These are phyloP conservation scores for Cystofilobasidium bisporidii DNA, from an alignment of 768 basidiomycete genomes.

Conservation along the genomic window DNA sequence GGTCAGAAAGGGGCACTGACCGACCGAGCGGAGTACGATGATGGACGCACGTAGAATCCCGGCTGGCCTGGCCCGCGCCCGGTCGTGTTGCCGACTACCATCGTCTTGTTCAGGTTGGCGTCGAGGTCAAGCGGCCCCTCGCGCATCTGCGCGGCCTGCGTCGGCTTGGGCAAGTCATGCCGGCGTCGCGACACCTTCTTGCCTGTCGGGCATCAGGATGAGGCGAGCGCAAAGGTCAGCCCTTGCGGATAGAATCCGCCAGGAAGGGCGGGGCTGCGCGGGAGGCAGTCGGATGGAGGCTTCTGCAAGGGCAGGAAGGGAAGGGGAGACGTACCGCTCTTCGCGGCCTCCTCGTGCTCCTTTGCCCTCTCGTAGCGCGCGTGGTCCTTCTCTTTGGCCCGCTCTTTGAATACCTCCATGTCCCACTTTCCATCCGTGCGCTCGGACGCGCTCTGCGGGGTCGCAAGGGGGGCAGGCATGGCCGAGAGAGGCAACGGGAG, in stretches of 20 bases:
- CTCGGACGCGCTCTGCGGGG: background rate
- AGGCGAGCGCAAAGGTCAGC: background rate
- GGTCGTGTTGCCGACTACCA: slow-evolving; percentile 73
- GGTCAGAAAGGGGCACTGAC: too few relatives aligned
- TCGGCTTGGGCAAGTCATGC: slow-evolving; percentile 76
- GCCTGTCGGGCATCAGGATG: slow-evolving; percentile 45
- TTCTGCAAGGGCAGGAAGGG: background rate
- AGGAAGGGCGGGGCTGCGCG: background rate
- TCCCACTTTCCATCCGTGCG: background rate
- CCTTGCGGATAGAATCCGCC: background rate
- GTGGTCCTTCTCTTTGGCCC: slow-evolving; percentile 2
- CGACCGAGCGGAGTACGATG: background rate
- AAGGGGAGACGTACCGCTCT: background rate
- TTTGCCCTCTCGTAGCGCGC: slow-evolving; percentile 9
- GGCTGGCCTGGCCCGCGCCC: slow-evolving; percentile 81
- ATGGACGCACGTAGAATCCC: slow-evolving; percentile 56
- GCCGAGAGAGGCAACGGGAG: background rate
- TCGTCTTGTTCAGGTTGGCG: slow-evolving; percentile 88
- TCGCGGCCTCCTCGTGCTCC: background rate
- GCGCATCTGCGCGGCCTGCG: slow-evolving; percentile 82
- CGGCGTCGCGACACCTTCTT: slow-evolving; percentile 47
- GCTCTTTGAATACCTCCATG: background rate
- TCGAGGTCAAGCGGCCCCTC: slow-evolving; percentile 77
- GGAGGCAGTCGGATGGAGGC: background rate
- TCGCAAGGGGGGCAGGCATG: background rate